These are phyloP conservation scores for Neonectria sp. DNA, from an alignment of 2,329 filamentous ascomycete genomes.

Conservation along the genomic window DNA sequence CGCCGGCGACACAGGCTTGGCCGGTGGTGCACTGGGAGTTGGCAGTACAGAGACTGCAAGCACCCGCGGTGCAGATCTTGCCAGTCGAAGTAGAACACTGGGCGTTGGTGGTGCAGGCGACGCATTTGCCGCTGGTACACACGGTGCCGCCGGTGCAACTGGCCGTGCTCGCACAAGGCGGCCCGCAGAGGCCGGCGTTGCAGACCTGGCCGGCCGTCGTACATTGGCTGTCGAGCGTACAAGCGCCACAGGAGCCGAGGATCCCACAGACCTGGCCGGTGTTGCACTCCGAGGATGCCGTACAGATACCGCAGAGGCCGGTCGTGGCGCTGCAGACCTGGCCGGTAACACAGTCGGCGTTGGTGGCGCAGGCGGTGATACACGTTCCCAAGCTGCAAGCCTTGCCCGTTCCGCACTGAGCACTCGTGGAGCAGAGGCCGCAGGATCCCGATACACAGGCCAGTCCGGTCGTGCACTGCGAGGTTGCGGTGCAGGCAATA, in stretches of 20 bases:
- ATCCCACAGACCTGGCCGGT: neutral
- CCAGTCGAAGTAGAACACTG: slow-evolving; percentile 22
- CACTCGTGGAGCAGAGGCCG: neutral
- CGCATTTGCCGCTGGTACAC: slow-evolving; percentile 2
- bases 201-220: neutral
- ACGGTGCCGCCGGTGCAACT: neutral
- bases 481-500: neutral
- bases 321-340: neutral
- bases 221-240: slow-evolving; percentile 1
- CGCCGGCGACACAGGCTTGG: slow-evolving; percentile 8
- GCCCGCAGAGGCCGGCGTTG: neutral
- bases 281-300: neutral
- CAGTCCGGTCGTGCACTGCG: neutral
- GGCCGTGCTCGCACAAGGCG: neutral
- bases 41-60: slow-evolving; percentile 18
- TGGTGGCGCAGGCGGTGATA: neutral
- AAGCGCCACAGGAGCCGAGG: neutral
- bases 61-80: slow-evolving; percentile 26
- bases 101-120: slow-evolving; percentile 17
- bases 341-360: neutral
- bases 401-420: neutral
- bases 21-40: slow-evolving; percentile 23
- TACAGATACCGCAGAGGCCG: neutral
- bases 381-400: neutral
- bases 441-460: neutral